Evolutionary conservation across 176 grass and related monocot genomes (phyloP).

Genomic region (Luzula sylvatica): DNA sequence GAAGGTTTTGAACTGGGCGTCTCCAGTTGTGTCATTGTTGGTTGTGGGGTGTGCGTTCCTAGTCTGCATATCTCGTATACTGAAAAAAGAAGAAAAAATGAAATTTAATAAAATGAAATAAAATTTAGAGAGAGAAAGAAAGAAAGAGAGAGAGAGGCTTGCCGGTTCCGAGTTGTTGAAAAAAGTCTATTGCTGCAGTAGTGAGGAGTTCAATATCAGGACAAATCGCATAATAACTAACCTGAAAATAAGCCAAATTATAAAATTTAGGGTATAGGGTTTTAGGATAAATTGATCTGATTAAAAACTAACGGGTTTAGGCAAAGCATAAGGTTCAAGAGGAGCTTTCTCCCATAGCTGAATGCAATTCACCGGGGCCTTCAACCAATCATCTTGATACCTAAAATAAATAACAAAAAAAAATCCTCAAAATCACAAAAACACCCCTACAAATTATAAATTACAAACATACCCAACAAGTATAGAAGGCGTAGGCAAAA

Average conservation of each 20-base stretch:
- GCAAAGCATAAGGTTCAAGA: constrained; percentile 88
- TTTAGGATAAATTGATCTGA: background rate
- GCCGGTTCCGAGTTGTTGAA: constrained; percentile 80
- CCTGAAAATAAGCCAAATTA: constrained; percentile 35
- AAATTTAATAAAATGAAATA: constrained; percentile 15
- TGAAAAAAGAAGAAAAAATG: constrained; percentile 16
- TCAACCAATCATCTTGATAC: constrained; percentile 99
- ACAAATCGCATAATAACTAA: constrained; percentile 80
- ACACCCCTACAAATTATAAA: constrained; percentile 19
- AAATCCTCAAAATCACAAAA: constrained; percentile 16
- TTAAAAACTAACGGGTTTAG: constrained; percentile 63
- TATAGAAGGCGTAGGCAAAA: constrained; percentile 63
- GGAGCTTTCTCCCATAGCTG: constrained; percentile 93
- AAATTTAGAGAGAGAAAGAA: background rate
- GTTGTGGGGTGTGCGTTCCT: constrained; percentile 68
- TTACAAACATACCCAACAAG: constrained; percentile 76
- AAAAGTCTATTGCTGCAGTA: constrained; percentile 68
- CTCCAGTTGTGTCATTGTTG: constrained; percentile 60
- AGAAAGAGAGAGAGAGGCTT: constrained; percentile 25
- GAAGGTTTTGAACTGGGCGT: constrained; percentile 43
- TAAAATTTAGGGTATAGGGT: background rate
- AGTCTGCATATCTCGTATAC: constrained; percentile 96
- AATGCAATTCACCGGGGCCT: constrained; percentile 59
- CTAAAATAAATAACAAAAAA: constrained; percentile 29
- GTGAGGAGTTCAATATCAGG: constrained; percentile 88